A percentile compares a stretch with the other conserved stretches of the same genome.
Evolutionary conservation across 176 grass and related monocot species (phyloP).

Genomic region (Themeda triandra): DNA sequence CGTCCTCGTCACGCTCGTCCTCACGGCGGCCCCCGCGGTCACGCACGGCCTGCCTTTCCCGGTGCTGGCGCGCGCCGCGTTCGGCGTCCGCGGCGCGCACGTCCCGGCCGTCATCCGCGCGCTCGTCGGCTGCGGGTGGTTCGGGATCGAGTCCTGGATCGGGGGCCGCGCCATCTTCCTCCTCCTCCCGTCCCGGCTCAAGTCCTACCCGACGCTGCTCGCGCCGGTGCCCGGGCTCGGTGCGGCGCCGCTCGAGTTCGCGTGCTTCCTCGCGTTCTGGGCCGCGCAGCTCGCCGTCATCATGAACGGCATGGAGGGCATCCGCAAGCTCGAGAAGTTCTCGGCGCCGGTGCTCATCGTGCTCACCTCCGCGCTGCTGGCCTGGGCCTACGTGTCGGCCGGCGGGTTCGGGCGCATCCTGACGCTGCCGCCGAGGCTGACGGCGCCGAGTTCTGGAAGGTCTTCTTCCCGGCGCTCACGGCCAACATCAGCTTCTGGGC

Average conservation of each 20-base stretch:
- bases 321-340: conserved; percentile 85
- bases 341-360: conserved; percentile 66
- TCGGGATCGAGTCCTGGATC: conserved; percentile 96
- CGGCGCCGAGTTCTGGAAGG: conserved; percentile 60
- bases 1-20: conserved; percentile 62
- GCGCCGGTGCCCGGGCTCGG: conserved; percentile 47
- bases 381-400: conserved; percentile 70
- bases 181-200: conserved; percentile 57
- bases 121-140: conserved; percentile 85
- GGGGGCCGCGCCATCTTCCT: conserved; percentile 74
- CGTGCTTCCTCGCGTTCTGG: conserved; percentile 87
- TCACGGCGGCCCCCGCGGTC: conserved; percentile 64
- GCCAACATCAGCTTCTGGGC: conserved; percentile 99
- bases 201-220: conserved; percentile 45
- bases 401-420: conserved; percentile 85
- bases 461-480: conserved; percentile 91
- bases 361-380: conserved; percentile 71
- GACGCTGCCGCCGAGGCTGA: conserved; percentile 54
- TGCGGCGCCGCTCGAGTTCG: conserved; percentile 67
- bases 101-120: conserved; percentile 78
- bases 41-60: conserved; percentile 76
- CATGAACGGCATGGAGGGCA: conserved; percentile 75
- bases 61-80: conserved; percentile 75
- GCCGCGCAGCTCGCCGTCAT: conserved; percentile 67
- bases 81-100: conserved; percentile 71